Conservation (phyloP, 352 stramenopile species). For the Pilasporangium apinafurcum region DNA sequence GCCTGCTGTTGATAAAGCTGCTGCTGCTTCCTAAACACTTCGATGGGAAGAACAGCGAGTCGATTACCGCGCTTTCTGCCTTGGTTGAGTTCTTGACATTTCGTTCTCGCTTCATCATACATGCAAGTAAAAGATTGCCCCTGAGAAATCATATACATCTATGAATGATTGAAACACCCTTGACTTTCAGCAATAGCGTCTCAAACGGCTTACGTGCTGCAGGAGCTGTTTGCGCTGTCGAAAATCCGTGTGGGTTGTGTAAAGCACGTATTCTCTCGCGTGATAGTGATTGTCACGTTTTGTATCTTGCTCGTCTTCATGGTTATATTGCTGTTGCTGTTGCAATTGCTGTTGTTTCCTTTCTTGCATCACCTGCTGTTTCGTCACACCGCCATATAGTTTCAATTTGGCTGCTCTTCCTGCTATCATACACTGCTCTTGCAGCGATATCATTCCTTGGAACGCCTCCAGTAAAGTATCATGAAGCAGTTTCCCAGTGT, state of each 20-base stretch:
- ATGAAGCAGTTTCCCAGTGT: slow-evolving; percentile 6
- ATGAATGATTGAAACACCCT: too few relatives aligned
- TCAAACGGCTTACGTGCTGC: slow-evolving; percentile 44
- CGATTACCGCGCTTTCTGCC: slow-evolving; percentile 39
- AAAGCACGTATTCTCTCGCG: slow-evolving; percentile 52
- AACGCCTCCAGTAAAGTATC: slow-evolving; percentile 40
- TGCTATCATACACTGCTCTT: slow-evolving; percentile 32
- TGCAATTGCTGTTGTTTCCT: slow-evolving; percentile 10
- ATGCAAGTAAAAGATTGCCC: slow-evolving; percentile 32
- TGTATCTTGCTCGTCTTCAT: too few relatives aligned
- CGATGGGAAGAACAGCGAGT: slow-evolving; percentile 30
- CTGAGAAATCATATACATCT: slow-evolving; percentile 20
- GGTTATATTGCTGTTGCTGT: neutral
- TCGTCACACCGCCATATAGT: slow-evolving; percentile 30
- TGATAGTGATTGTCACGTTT: neutral
- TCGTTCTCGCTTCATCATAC: slow-evolving; percentile 42
- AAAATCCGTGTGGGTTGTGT: slow-evolving; percentile 45
- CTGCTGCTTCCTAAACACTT: slow-evolving; percentile 34
- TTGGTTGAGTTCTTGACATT: slow-evolving; percentile 39
- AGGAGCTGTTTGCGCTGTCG: slow-evolving; percentile 45
- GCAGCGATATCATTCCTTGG: slow-evolving; percentile 47
- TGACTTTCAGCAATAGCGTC: too few relatives aligned
- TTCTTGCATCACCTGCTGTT: slow-evolving; percentile 21
- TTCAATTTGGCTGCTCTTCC: slow-evolving; percentile 20
- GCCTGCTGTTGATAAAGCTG: slow-evolving; percentile 1